These are phyloP conservation scores for Leccinum sublutescens DNA, from an alignment of 768 basidiomycete genomes.

Conservation along the genomic window DNA sequence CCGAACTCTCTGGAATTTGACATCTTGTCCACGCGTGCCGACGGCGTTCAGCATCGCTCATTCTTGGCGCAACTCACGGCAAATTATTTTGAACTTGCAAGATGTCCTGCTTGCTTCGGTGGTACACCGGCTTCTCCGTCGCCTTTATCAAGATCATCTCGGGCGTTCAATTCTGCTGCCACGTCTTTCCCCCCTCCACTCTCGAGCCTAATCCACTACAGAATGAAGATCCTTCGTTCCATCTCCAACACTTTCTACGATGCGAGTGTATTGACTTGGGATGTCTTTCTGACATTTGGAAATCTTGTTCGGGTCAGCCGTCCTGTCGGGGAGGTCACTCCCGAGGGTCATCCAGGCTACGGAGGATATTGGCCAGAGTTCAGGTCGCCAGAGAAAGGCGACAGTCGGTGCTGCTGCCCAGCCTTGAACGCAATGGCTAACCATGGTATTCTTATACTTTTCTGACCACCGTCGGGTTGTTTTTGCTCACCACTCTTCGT, in stretches of 20 bases:
- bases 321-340: constrained; percentile 51
- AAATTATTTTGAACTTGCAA: neutral
- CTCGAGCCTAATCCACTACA: neutral
- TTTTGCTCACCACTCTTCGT: neutral
- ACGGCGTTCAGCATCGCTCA: neutral
- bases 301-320: constrained; percentile 21
- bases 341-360: constrained; percentile 49
- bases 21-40: neutral
- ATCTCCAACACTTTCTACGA: constrained; percentile 5
- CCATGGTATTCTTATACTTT: constrained; percentile 58
- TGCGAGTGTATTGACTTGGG: constrained; percentile 7
- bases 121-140: neutral
- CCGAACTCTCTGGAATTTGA: neutral
- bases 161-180: neutral
- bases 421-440: constrained; percentile 79
- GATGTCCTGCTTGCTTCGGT: neutral
- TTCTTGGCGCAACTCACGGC: neutral
- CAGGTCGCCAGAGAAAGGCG: constrained; percentile 52
- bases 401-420: constrained; percentile 71
- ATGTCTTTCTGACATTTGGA: constrained; percentile 14
- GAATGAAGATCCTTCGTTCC: constrained; percentile 8
- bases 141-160: constrained; percentile 7
- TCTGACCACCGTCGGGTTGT: constrained; percentile 32
- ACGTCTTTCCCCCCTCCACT: neutral
- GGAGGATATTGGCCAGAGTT: constrained; percentile 71